Conservation (phyloP, 495 filamentous ascomycete genomes). For the Jackrogersella minutella region DNA sequence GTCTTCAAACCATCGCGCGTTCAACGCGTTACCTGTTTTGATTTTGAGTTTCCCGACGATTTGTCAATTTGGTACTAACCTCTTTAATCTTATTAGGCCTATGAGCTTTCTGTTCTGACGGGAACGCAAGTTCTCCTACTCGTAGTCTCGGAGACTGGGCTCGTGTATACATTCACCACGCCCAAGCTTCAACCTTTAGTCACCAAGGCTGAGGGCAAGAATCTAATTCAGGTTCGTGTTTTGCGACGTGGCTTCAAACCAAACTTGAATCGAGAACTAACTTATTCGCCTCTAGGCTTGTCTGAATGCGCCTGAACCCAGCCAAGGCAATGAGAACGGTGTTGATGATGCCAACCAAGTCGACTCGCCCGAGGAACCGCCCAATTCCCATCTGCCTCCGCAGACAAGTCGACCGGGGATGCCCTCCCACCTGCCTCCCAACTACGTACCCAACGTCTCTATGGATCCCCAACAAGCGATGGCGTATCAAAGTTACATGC, state of each 20-base stretch:
- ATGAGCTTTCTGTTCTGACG: conserved; percentile 96
- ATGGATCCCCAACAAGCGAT: conserved; percentile 65
- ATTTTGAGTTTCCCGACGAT: conserved; percentile 10
- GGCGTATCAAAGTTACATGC: conserved; percentile 69
- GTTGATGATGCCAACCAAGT: conserved; percentile 74
- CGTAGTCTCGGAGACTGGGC: conserved; percentile 96
- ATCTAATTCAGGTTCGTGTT: conserved; percentile 89
- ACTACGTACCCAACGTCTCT: conserved; percentile 61
- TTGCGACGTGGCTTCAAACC: conserved; percentile 12
- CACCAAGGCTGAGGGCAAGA: conserved; percentile 99
- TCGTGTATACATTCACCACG: conserved; percentile 99
- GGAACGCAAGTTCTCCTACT: conserved; percentile 97
- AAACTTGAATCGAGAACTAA: conserved; percentile 11
- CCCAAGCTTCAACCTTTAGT: conserved; percentile 98
- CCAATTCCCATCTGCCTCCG: conserved; percentile 65
- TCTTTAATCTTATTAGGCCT: conserved; percentile 69
- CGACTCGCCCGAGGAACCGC: conserved; percentile 70
- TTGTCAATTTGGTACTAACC: conserved; percentile 28
- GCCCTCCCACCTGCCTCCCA: conserved; percentile 60
- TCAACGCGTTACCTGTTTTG: conserved; percentile 37
- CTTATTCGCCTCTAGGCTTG: conserved; percentile 72
- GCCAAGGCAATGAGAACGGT: conserved; percentile 85
- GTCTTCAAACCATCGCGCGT: conserved; percentile 36
- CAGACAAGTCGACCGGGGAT: conserved; percentile 61
- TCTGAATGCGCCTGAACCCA: conserved; percentile 95